Evolutionary conservation across 345 rosid genomes (phyloP).

Genomic region (Citrus trifoliata): DNA sequence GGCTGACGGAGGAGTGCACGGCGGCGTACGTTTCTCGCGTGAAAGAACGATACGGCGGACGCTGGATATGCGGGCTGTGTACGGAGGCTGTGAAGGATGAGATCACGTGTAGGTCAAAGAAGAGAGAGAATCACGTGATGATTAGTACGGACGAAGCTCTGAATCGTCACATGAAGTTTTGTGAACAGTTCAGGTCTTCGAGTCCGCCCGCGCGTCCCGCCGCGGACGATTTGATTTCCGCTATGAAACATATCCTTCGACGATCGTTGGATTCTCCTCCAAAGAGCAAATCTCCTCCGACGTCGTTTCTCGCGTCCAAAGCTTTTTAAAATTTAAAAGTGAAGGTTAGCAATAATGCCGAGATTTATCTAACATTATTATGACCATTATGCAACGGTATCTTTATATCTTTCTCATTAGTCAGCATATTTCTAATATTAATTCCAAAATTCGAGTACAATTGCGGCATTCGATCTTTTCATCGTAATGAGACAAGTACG

Average conservation of each 20-base stretch:
- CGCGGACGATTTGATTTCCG: slow-evolving; percentile 37
- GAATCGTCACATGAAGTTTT: slow-evolving; percentile 54
- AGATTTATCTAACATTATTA: no score
- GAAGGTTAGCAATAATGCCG: neutral
- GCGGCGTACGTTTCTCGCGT: slow-evolving; percentile 50
- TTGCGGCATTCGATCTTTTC: no score
- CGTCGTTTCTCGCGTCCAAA: neutral
- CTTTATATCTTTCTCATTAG: no score
- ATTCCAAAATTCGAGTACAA: no score
- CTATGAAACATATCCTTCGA: slow-evolving; percentile 35
- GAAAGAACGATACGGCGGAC: slow-evolving; percentile 49
- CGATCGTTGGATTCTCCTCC: slow-evolving; percentile 38
- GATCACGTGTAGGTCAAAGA: slow-evolving; percentile 29
- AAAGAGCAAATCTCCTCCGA: neutral
- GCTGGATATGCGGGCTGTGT: slow-evolving; percentile 80
- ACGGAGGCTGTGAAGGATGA: slow-evolving; percentile 70
- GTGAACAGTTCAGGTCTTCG: slow-evolving; percentile 43
- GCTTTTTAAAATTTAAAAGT: neutral
- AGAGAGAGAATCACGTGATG: neutral
- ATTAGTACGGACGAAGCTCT: slow-evolving; percentile 57
- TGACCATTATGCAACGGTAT: neutral
- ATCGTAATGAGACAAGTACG: no score
- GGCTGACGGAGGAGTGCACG: slow-evolving; percentile 71
- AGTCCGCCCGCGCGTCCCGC: slow-evolving; percentile 37
- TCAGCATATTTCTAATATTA: neutral